A percentile compares a stretch with the other conserved stretches of the same genome.
These are phyloP conservation scores for Thalassiosira livingstoniorum DNA, from an alignment of 352 stramenopile species.

Conservation along the genomic window DNA sequence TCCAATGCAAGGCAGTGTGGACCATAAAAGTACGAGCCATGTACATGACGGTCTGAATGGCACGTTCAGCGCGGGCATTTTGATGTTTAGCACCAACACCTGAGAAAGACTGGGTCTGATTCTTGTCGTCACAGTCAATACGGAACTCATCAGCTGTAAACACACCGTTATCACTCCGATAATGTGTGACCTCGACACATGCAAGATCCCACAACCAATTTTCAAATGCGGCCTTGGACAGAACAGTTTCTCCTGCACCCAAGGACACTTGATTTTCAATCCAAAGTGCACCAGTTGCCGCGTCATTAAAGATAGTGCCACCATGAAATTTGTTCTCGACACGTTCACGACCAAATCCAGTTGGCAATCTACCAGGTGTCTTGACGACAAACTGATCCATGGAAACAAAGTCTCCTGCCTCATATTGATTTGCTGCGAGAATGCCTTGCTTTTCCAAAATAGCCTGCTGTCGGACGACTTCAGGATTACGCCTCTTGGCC, in stretches of 20 bases:
- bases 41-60: constrained; percentile 42
- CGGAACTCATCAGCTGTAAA: constrained; percentile 20
- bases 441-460: neutral
- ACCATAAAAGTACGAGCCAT: constrained; percentile 43
- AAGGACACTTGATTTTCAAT: constrained; percentile 8
- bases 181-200: constrained; percentile 8
- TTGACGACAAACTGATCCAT: too few species aligned
- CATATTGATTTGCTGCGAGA: neutral
- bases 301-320: constrained; percentile 5
- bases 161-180: constrained; percentile 39
- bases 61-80: constrained; percentile 37
- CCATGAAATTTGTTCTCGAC: neutral
- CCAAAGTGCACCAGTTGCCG: neutral
- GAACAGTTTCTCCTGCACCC: neutral
- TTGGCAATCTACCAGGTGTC: neutral
- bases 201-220: neutral
- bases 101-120: neutral
- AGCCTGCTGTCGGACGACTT: neutral
- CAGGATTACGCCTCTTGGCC: neutral
- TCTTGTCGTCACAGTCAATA: neutral
- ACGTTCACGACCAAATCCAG: neutral
- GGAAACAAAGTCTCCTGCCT: neutral
- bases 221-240: neutral
- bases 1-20: constrained; percentile 49
- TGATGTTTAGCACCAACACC: constrained; percentile 36